A percentile compares a stretch with the other conserved stretches of the same genome.
Evolutionary conservation across 345 rosid species (phyloP).

Genomic region (Draba incana): DNA sequence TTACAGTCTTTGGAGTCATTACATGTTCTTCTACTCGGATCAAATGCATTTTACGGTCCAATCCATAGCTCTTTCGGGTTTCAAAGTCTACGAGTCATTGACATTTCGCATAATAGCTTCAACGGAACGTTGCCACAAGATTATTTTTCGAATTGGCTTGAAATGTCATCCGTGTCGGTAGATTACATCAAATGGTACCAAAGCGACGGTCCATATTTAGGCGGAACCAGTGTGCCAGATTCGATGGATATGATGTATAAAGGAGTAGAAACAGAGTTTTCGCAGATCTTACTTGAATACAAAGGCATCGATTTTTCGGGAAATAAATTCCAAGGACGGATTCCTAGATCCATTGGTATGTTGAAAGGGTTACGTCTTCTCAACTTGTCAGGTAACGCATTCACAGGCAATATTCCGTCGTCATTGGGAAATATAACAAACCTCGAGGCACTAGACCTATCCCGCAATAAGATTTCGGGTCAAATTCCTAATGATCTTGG

Average conservation of each 20-base stretch:
- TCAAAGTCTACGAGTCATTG: background rate
- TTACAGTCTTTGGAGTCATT: background rate
- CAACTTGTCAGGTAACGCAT: no score
- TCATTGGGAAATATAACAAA: no score
- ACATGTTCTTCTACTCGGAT: background rate
- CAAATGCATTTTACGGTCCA: background rate
- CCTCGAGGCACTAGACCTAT: no score
- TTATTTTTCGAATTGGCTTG: background rate
- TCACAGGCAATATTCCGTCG: no score
- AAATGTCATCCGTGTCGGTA: background rate
- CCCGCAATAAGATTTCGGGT: no score
- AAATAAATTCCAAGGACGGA: background rate
- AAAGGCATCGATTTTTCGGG: background rate
- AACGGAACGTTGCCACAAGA: slow-evolving; percentile 8
- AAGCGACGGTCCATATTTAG: background rate
- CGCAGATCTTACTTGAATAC: background rate
- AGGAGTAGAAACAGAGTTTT: slow-evolving; percentile 1
- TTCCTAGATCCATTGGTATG: background rate
- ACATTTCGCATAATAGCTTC: slow-evolving; percentile 2
- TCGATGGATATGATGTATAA: background rate
- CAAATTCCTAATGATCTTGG: no score
- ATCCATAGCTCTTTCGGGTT: background rate
- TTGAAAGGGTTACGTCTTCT: background rate
- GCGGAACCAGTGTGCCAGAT: background rate
- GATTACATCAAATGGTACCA: background rate